Conservation (phyloP, 2,329 filamentous ascomycete genomes). For the Nectriaceae sp. region DNA sequence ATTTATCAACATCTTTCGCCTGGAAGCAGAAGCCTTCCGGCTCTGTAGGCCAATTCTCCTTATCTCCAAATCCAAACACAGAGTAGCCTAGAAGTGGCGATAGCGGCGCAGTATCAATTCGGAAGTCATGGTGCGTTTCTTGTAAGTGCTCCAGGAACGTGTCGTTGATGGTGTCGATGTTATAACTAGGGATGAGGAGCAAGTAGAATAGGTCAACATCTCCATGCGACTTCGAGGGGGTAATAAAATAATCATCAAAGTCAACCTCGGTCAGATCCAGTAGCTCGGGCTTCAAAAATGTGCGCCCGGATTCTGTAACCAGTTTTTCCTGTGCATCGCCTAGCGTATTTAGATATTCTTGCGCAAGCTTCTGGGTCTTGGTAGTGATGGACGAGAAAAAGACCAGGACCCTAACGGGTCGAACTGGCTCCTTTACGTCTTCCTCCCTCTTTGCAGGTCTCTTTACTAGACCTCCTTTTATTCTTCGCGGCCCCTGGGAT, state of each 20-base stretch:
- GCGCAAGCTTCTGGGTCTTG: slow-evolving; percentile 74
- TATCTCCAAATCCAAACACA: slow-evolving; percentile 92
- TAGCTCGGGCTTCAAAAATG: slow-evolving; percentile 61
- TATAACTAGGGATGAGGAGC: slow-evolving; percentile 85
- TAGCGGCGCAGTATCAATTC: slow-evolving; percentile 87
- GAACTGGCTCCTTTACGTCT: slow-evolving; percentile 32
- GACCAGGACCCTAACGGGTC: slow-evolving; percentile 69
- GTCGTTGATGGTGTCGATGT: slow-evolving; percentile 90
- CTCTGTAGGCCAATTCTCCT: slow-evolving; percentile 89
- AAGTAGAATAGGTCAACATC: slow-evolving; percentile 76
- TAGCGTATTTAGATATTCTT: slow-evolving; percentile 61
- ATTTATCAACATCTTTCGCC: slow-evolving; percentile 85
- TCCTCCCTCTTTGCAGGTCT: slow-evolving; percentile 30
- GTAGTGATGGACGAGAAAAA: slow-evolving; percentile 92
- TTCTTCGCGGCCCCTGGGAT: slow-evolving; percentile 48
- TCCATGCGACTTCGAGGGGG: slow-evolving; percentile 62
- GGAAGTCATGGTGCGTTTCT: slow-evolving; percentile 95
- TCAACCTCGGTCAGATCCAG: slow-evolving; percentile 84
- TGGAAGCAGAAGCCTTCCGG: slow-evolving; percentile 92
- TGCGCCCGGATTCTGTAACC: slow-evolving; percentile 34
- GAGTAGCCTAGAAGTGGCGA: slow-evolving; percentile 79
- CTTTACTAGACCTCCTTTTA: slow-evolving; percentile 45
- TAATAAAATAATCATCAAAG: slow-evolving; percentile 90
- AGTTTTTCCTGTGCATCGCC: slow-evolving; percentile 54
- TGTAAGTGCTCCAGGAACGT: slow-evolving; percentile 84